Conservation (phyloP, 2,329 filamentous ascomycete species). For the Pseudonectria buxi region DNA sequence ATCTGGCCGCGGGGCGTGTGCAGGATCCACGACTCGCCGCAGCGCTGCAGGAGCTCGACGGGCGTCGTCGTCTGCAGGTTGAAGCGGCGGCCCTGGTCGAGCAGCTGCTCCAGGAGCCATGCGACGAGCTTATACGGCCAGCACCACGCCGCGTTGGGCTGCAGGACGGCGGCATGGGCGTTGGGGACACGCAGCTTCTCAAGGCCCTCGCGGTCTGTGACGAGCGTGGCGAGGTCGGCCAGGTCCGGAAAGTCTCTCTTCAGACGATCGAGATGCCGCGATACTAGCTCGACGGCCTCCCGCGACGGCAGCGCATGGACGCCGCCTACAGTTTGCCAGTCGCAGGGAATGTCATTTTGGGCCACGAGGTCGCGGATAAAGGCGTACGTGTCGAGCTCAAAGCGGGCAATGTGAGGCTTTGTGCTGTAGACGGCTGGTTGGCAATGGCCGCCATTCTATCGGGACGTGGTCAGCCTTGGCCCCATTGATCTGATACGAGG, state of each 20-base stretch:
- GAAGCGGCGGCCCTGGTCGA: slow-evolving; percentile 39
- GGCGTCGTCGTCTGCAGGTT: slow-evolving; percentile 73
- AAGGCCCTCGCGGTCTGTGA: slow-evolving; percentile 35
- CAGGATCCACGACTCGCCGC: slow-evolving; percentile 46
- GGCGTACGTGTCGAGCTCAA: slow-evolving; percentile 64
- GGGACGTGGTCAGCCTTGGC: background rate
- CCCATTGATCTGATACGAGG: too few species aligned
- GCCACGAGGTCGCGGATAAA: slow-evolving; percentile 53
- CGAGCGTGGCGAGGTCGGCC: slow-evolving; percentile 38
- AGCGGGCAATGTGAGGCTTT: slow-evolving; percentile 55
- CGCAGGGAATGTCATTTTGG: slow-evolving; percentile 56
- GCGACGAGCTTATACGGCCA: slow-evolving; percentile 84
- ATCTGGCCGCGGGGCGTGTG: slow-evolving; percentile 65
- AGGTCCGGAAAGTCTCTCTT: slow-evolving; percentile 49
- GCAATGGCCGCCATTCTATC: slow-evolving; percentile 64
- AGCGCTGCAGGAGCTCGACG: slow-evolving; percentile 42
- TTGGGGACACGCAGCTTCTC: slow-evolving; percentile 46
- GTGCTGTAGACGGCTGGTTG: slow-evolving; percentile 62
- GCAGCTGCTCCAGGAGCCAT: slow-evolving; percentile 58
- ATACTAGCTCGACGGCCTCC: slow-evolving; percentile 46
- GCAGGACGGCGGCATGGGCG: slow-evolving; percentile 58
- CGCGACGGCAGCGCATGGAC: slow-evolving; percentile 57
- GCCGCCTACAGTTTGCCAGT: slow-evolving; percentile 58
- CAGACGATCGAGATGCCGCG: slow-evolving; percentile 44
- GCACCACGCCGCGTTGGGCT: slow-evolving; percentile 57